A percentile compares a stretch with the other conserved stretches of the same genome.
These are phyloP conservation scores for Neopestalotiopsis rosae DNA, from an alignment of 2,329 filamentous ascomycete genomes.

Conservation along the genomic window DNA sequence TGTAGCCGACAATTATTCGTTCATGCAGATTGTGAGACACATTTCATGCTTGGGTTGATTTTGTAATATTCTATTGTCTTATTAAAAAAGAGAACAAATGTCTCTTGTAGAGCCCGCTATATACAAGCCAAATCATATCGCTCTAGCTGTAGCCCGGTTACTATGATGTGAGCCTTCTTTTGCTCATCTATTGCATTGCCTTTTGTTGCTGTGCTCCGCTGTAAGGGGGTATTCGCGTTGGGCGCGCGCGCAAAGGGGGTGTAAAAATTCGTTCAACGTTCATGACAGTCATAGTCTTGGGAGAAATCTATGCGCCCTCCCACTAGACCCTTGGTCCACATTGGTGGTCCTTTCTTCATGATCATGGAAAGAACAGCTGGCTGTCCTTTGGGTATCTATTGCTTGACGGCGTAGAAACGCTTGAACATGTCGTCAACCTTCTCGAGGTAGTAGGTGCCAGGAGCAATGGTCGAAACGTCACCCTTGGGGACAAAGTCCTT, in stretches of 20 bases:
- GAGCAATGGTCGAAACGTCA: slow-evolving; percentile 66
- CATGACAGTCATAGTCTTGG: not conserved
- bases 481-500: slow-evolving; percentile 78
- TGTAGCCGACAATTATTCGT: no score
- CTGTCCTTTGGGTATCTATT: slow-evolving; percentile 46
- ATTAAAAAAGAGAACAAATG: not conserved
- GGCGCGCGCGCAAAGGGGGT: not conserved
- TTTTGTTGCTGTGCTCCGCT: not conserved
- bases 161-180: not conserved
- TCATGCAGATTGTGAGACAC: no score
- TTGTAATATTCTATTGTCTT: not conserved
- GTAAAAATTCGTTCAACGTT: not conserved
- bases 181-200: slow-evolving; percentile 10
- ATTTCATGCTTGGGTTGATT: not conserved
- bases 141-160: not conserved
- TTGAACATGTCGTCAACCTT: slow-evolving; percentile 88
- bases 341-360: not conserved
- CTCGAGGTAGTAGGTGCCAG: slow-evolving; percentile 79
- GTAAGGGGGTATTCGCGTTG: slow-evolving; percentile 3
- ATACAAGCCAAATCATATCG: slow-evolving; percentile 7
- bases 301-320: not conserved
- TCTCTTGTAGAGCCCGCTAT: not conserved
- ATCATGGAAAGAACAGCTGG: slow-evolving; percentile 1
- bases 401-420: slow-evolving; percentile 78
- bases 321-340: not conserved